A percentile compares a stretch with the other conserved stretches of the same genome.
Evolutionary conservation across 441 rosid genomes (phyloP).

Genomic region (Gossypium aridum): DNA sequence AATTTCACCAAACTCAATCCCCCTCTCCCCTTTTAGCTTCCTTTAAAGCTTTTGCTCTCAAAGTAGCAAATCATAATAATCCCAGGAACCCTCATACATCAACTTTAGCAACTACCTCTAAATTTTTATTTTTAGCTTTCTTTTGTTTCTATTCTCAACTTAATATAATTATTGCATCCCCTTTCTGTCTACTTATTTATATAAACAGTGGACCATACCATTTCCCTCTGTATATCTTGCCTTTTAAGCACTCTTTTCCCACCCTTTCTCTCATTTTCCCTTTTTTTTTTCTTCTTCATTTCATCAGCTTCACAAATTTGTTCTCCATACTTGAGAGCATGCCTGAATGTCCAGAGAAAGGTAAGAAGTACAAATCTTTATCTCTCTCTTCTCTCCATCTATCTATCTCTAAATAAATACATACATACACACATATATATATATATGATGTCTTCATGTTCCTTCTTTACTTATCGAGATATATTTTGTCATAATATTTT

Average conservation of each 20-base stretch:
- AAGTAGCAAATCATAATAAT: background rate
- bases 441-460: background rate
- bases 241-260: slow-evolving; percentile 59
- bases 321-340: slow-evolving; percentile 46
- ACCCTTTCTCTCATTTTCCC: slow-evolving; percentile 19
- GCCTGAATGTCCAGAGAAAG: slow-evolving; percentile 99
- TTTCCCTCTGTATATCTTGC: slow-evolving; percentile 46
- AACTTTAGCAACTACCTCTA: slow-evolving; percentile 1
- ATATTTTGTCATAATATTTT: too few relatives aligned
- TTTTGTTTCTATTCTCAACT: slow-evolving; percentile 5
- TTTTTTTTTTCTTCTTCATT: slow-evolving; percentile 17
- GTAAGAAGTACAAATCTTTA: slow-evolving; percentile 26
- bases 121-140: slow-evolving; percentile 4
- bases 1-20: background rate
- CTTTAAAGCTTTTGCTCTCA: slow-evolving; percentile 2
- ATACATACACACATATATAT: background rate
- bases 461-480: background rate
- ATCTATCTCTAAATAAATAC: background rate
- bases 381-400: background rate
- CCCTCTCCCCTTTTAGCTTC: background rate
- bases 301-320: background rate
- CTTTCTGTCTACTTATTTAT: background rate
- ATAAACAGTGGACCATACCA: slow-evolving; percentile 24
- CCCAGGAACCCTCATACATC: slow-evolving; percentile 10
- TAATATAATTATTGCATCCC: background rate